A percentile compares a stretch with the other conserved stretches of the same genome.
Conservation (phyloP, 352 stramenopile genomes). For the Thraustochytrium sp. region DNA sequence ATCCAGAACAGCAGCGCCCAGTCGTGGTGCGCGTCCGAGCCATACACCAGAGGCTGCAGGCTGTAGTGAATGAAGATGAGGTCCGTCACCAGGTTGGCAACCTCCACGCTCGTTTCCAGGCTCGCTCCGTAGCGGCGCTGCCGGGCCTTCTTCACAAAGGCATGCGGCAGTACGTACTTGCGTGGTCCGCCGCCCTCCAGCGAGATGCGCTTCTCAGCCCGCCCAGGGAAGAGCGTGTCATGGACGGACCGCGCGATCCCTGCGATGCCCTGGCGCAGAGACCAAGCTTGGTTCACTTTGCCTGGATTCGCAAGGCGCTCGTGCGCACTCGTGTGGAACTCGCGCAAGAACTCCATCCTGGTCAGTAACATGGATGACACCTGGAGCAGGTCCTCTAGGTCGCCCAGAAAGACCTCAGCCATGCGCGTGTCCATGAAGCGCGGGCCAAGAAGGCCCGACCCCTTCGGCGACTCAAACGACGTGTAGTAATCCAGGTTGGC, state of each 20-base stretch:
- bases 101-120: neutral
- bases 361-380: neutral
- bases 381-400: constrained; percentile 10
- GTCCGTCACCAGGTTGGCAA: neutral
- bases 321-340: neutral
- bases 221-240: neutral
- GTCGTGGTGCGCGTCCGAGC: neutral
- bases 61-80: neutral
- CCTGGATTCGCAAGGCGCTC: neutral
- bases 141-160: neutral
- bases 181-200: neutral
- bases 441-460: too few relatives aligned
- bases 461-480: neutral
- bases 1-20: neutral
- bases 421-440: neutral
- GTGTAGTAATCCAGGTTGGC: constrained; percentile 15
- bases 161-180: neutral
- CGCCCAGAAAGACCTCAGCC: neutral
- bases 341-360: neutral
- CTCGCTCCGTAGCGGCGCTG: neutral
- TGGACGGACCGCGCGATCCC: neutral
- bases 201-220: neutral
- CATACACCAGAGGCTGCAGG: neutral
- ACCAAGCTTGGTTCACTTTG: too few relatives aligned
- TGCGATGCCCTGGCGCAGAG: neutral